A percentile compares a stretch with the other conserved stretches of the same genome.
Conservation (phyloP, 1,284 basidiomycete species). For the Melampsora americana region DNA sequence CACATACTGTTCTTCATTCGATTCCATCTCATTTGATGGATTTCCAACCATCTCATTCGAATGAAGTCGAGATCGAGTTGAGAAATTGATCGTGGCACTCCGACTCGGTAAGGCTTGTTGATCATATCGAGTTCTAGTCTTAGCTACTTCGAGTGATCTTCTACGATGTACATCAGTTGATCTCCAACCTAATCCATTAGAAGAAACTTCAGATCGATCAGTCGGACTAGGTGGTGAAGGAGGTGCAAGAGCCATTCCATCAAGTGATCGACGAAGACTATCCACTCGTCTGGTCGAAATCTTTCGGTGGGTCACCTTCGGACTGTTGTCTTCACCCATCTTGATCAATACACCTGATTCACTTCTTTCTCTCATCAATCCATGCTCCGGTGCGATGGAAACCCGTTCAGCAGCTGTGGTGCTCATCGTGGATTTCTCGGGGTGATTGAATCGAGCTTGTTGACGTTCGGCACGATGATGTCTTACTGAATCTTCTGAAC, state of each 20-base stretch:
- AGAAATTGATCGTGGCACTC: not conserved
- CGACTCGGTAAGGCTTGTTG: not conserved
- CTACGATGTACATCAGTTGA: conserved; percentile 30
- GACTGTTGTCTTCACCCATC: not conserved
- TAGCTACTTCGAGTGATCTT: conserved; percentile 17
- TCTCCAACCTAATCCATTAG: conserved; percentile 14
- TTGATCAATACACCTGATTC: not conserved
- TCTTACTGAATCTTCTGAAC: conserved; percentile 37
- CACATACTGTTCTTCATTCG: not conserved
- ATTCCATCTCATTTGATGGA: not conserved
- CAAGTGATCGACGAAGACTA: conserved; percentile 20
- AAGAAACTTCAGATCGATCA: not conserved
- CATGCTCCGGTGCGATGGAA: not conserved
- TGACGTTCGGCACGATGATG: conserved; percentile 35
- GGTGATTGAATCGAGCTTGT: conserved; percentile 24
- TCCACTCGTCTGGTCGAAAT: not conserved
- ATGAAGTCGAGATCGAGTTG: not conserved
- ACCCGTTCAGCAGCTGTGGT: conserved; percentile 40
- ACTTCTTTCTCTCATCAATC: not conserved
- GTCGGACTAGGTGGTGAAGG: not conserved
- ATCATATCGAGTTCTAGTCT: conserved; percentile 6
- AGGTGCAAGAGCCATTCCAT: not conserved
- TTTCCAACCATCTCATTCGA: not conserved
- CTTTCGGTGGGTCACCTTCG: not conserved
- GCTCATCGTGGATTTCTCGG: conserved; percentile 24